phyloP scores from a whole-genome alignment of 2,329 filamentous ascomycete genomes.

The Microdochium bolleyi region DNA sequence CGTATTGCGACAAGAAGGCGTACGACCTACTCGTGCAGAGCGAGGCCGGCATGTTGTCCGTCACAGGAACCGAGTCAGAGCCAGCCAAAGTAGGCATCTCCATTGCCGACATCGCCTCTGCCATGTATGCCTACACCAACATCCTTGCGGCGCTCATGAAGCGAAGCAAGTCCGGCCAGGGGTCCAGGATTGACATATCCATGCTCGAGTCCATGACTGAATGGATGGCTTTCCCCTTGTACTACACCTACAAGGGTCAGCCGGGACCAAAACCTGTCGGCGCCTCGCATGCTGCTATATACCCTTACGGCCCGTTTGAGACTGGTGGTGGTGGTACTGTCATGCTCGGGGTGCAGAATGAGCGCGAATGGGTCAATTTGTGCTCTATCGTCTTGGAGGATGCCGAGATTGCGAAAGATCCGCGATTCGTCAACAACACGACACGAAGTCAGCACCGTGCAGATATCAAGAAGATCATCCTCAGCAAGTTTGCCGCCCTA shows the following conservation, averaged over 20 bases:
- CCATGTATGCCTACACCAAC: slow-evolving; percentile 42
- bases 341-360: slow-evolving; percentile 51
- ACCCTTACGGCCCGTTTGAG: slow-evolving; percentile 47
- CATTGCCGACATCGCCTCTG: slow-evolving; percentile 45
- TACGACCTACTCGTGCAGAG: slow-evolving; percentile 48
- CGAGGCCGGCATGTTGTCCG: slow-evolving; percentile 41
- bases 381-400: slow-evolving; percentile 36
- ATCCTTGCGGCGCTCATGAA: slow-evolving; percentile 41
- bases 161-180: slow-evolving; percentile 37
- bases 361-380: slow-evolving; percentile 44
- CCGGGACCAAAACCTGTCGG: slow-evolving; percentile 33
- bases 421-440: slow-evolving; percentile 38
- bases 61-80: slow-evolving; percentile 35
- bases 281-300: slow-evolving; percentile 45
- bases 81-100: slow-evolving; percentile 44
- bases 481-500: slow-evolving; percentile 26
- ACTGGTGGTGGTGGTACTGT: slow-evolving; percentile 37
- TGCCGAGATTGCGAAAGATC: slow-evolving; percentile 30
- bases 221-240: slow-evolving; percentile 50
- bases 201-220: slow-evolving; percentile 52
- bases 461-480: slow-evolving; percentile 35
- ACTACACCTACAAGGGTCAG: slow-evolving; percentile 41
- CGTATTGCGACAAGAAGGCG: slow-evolving; percentile 45
- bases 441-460: slow-evolving; percentile 36
- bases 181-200: slow-evolving; percentile 43